Conservation (phyloP, 257 asterid species). For the Osmanthus fragrans region DNA sequence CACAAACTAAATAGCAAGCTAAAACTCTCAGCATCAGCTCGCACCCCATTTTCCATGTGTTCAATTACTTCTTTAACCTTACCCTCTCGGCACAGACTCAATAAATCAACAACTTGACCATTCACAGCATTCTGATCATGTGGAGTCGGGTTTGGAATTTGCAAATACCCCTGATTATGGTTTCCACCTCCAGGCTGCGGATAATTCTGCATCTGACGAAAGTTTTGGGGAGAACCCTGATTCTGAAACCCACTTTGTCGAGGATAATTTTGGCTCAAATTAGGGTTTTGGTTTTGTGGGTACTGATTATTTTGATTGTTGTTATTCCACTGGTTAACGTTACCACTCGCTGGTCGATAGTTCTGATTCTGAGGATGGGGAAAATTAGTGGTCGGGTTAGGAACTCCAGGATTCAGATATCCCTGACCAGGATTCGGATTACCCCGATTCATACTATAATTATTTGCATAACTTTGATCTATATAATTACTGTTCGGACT, state of each 20-base stretch:
- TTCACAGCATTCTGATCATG: constrained; percentile 27
- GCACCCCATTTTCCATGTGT: constrained; percentile 70
- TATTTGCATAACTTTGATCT: background rate
- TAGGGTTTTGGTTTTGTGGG: constrained; percentile 28
- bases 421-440: constrained; percentile 34
- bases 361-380: constrained; percentile 41
- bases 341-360: constrained; percentile 38
- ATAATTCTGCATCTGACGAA: constrained; percentile 32
- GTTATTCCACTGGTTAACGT: constrained; percentile 34
- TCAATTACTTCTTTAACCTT: constrained; percentile 81
- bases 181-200: constrained; percentile 35
- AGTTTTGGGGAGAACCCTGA: constrained; percentile 36
- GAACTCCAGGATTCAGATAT: constrained; percentile 34
- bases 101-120: constrained; percentile 50
- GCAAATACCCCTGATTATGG: constrained; percentile 29
- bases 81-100: constrained; percentile 65
- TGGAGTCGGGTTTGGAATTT: constrained; percentile 19
- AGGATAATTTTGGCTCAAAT: constrained; percentile 37
- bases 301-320: constrained; percentile 40
- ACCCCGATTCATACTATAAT: constrained; percentile 23
- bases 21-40: constrained; percentile 67
- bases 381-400: constrained; percentile 32
- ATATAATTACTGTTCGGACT: background rate
- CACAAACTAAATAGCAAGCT: constrained; percentile 64
- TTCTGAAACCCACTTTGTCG: constrained; percentile 50